phyloP scores from a whole-genome alignment of 2,329 filamentous ascomycete species.

The Penicillium brevicompactum region DNA sequence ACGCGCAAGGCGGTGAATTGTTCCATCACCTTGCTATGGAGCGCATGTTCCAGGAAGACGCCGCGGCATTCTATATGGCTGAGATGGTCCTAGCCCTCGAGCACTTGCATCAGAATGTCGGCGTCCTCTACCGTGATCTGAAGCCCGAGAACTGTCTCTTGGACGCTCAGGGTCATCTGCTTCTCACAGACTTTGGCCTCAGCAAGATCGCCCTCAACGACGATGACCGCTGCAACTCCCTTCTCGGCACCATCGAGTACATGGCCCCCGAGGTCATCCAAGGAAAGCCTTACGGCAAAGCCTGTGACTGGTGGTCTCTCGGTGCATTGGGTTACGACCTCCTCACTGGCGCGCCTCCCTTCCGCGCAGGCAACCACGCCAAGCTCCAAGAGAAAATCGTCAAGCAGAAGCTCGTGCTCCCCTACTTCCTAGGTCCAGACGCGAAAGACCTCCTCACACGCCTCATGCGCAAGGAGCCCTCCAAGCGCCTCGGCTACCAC shows the following conservation, averaged over 20 bases:
- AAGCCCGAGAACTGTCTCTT: slow-evolving; percentile 98
- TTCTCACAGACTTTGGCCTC: slow-evolving; percentile 94
- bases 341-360: slow-evolving; percentile 88
- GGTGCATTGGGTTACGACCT: slow-evolving; percentile 90
- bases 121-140: slow-evolving; percentile 93
- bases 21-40: slow-evolving; percentile 94
- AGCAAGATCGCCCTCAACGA: slow-evolving; percentile 86
- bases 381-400: slow-evolving; percentile 97
- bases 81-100: slow-evolving; percentile 94
- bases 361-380: slow-evolving; percentile 84
- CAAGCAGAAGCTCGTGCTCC: slow-evolving; percentile 84
- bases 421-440: slow-evolving; percentile 88
- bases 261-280: slow-evolving; percentile 96
- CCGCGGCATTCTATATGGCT: slow-evolving; percentile 96
- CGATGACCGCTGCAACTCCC: slow-evolving; percentile 75
- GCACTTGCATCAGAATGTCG: slow-evolving; percentile 87
- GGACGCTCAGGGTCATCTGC: slow-evolving; percentile 85
- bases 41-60: slow-evolving; percentile 90
- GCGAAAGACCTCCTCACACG: slow-evolving; percentile 92
- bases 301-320: slow-evolving; percentile 98
- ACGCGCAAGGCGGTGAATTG: slow-evolving; percentile 93
- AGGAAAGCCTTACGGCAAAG: slow-evolving; percentile 86
- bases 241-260: slow-evolving; percentile 95
- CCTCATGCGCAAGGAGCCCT: slow-evolving; percentile 86
- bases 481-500: slow-evolving; percentile 82